Conservation (phyloP, 768 basidiomycete species). For the Pleurotus tuber-regium region DNA sequence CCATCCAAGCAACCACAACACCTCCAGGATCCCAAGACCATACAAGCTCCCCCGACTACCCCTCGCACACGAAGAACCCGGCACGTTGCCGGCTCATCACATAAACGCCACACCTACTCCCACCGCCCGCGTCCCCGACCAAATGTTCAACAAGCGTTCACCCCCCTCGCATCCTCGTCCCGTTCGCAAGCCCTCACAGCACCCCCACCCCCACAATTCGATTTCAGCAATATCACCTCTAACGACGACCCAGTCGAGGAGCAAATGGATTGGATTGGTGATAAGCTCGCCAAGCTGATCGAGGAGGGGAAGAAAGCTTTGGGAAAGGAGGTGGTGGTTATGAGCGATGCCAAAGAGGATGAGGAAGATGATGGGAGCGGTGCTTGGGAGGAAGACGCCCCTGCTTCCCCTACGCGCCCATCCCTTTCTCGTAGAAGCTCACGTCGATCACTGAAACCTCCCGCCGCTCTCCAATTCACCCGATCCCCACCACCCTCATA, state of each 20-base stretch:
- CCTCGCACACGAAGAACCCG: slow-evolving; percentile 38
- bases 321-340: slow-evolving; percentile 73
- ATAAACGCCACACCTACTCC: slow-evolving; percentile 32
- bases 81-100: slow-evolving; percentile 21
- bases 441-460: slow-evolving; percentile 18
- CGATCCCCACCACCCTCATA: slow-evolving; percentile 10
- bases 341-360: slow-evolving; percentile 72
- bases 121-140: slow-evolving; percentile 30
- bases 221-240: neutral
- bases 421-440: slow-evolving; percentile 25
- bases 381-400: slow-evolving; percentile 60
- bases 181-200: slow-evolving; percentile 8
- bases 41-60: slow-evolving; percentile 34
- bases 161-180: slow-evolving; percentile 16
- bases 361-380: slow-evolving; percentile 75
- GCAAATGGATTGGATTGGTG: slow-evolving; percentile 79
- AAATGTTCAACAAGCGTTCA: slow-evolving; percentile 20
- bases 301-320: slow-evolving; percentile 79
- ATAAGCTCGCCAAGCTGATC: slow-evolving; percentile 65
- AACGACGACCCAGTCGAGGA: slow-evolving; percentile 9
- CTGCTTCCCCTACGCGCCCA: slow-evolving; percentile 20
- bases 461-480: slow-evolving; percentile 22
- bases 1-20: too few species aligned
- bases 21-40: slow-evolving; percentile 25
- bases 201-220: slow-evolving; percentile 13